These are phyloP conservation scores for Malus asiatica DNA, from an alignment of 306 rosid genomes.

Conservation along the genomic window DNA sequence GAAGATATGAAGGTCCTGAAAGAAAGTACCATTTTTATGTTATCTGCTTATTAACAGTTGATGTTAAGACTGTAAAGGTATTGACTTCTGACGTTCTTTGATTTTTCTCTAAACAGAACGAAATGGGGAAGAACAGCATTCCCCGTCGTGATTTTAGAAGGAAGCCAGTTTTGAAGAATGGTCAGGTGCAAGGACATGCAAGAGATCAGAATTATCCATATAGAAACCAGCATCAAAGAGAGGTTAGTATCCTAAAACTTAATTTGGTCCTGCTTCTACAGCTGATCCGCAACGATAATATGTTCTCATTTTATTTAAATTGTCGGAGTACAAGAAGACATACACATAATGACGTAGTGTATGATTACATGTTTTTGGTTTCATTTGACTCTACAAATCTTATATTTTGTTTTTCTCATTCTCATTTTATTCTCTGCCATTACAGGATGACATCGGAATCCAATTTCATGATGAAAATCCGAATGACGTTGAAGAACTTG, in stretches of 20 bases:
- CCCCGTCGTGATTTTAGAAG: conserved; percentile 44
- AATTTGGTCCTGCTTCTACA: conserved; percentile 8
- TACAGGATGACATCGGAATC: conserved; percentile 52
- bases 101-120: conserved; percentile 36
- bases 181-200: conserved; percentile 33
- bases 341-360: background rate
- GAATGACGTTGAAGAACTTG: conserved; percentile 35
- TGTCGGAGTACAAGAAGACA: background rate
- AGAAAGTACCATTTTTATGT: conserved; percentile 36
- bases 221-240: conserved; percentile 40
- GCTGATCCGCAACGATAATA: background rate
- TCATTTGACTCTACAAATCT: conserved; percentile 8
- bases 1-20: conserved; percentile 52
- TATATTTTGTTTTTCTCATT: conserved; percentile 14
- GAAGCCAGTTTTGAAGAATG: conserved; percentile 43
- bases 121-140: conserved; percentile 40
- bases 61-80: conserved; percentile 11
- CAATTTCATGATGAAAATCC: conserved; percentile 48
- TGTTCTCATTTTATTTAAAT: background rate
- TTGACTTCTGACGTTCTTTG: conserved; percentile 5
- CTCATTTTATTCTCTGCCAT: background rate
- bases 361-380: conserved; percentile 1
- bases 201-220: conserved; percentile 39
- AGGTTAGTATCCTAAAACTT: conserved; percentile 40
- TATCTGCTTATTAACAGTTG: conserved; percentile 16